These are phyloP conservation scores for Piloderma croceum DNA, from an alignment of 768 basidiomycete genomes.

Conservation along the genomic window DNA sequence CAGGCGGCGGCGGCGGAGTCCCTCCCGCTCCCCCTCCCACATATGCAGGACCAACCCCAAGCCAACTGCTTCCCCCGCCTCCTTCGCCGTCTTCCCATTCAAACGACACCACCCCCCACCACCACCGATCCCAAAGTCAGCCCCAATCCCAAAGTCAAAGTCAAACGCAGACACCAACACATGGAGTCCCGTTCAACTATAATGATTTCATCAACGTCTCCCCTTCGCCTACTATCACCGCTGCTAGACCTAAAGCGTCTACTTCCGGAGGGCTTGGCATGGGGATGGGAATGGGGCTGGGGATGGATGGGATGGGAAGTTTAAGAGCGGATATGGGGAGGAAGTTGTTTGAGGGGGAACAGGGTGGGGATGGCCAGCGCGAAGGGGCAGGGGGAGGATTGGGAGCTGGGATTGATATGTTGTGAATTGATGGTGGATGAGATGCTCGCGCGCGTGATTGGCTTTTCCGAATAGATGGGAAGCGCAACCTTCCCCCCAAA, in stretches of 20 bases:
- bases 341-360: conserved; percentile 68
- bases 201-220: conserved; percentile 72
- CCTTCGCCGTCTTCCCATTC: conserved; percentile 14
- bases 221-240: conserved; percentile 48
- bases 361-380: no score
- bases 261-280: no score
- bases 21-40: conserved; percentile 3
- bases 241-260: conserved; percentile 25
- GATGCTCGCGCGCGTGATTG: not conserved
- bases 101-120: conserved; percentile 11
- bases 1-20: conserved; percentile 8
- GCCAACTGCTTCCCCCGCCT: conserved; percentile 19
- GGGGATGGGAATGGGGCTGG: conserved; percentile 16
- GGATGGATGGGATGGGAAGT: conserved; percentile 37
- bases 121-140: conserved; percentile 14
- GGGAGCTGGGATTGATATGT: not conserved
- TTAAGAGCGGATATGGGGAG: conserved; percentile 60
- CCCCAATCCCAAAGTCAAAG: conserved; percentile 4
- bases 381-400: no score
- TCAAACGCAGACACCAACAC: conserved; percentile 32
- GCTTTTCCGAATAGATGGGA: no score
- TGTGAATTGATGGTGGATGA: not conserved
- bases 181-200: conserved; percentile 50
- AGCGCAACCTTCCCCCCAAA: no score
- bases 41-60: conserved; percentile 4